Percentiles rank a stretch among this genome's conserved stretches.
phyloP scores from a whole-genome alignment of 768 basidiomycete species.

The Mycena rebaudengoi region DNA sequence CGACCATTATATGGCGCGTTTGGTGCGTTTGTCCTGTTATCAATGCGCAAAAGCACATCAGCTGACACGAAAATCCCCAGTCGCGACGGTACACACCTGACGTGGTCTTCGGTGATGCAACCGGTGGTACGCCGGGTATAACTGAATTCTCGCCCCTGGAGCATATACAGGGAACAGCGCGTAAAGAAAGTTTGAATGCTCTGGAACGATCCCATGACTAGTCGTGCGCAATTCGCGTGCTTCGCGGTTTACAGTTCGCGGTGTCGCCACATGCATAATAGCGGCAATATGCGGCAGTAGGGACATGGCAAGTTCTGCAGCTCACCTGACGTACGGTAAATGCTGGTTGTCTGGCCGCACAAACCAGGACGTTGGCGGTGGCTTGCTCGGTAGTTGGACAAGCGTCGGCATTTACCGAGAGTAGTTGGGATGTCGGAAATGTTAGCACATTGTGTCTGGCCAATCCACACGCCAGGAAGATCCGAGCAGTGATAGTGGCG shows the following conservation, averaged over 20 bases:
- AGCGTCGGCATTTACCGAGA: constrained; percentile 2
- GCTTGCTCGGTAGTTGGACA: not conserved
- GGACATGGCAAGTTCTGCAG: not conserved
- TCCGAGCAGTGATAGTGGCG: constrained; percentile 12
- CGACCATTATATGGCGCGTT: no score
- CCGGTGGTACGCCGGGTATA: not conserved
- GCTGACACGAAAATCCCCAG: constrained; percentile 5
- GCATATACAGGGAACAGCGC: not conserved
- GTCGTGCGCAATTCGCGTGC: not conserved
- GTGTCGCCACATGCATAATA: not conserved
- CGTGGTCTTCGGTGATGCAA: not conserved
- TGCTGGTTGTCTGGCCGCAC: not conserved
- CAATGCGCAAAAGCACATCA: no score
- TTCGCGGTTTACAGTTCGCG: constrained; percentile 14
- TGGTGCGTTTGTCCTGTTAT: no score
- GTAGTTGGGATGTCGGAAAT: not conserved
- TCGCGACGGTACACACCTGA: not conserved
- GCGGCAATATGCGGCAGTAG: constrained; percentile 4
- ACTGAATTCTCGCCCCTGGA: not conserved
- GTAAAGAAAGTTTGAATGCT: not conserved
- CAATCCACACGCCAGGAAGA: not conserved
- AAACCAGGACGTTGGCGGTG: constrained; percentile 4
- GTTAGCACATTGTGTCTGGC: not conserved
- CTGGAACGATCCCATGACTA: constrained; percentile 17
- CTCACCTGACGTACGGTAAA: constrained; percentile 10